Conservation (phyloP, 2,329 filamentous ascomycete species). For the Rhytidhysteron rufulum region DNA sequence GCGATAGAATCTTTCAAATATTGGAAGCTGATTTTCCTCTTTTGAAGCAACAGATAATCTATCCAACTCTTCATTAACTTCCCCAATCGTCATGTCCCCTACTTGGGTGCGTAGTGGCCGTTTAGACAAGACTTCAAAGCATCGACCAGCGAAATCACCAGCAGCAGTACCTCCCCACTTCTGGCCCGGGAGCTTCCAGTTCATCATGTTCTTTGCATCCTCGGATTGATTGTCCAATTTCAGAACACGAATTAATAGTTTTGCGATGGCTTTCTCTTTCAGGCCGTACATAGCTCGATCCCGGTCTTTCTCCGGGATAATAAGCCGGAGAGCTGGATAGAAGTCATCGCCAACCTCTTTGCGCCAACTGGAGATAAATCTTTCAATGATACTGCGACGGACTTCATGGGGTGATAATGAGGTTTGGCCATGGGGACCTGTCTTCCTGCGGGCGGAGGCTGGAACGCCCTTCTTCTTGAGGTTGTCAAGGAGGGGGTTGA, state of each 20-base stretch:
- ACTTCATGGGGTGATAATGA: constrained; percentile 71
- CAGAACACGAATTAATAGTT: constrained; percentile 85
- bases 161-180: constrained; percentile 60
- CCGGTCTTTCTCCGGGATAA: constrained; percentile 87
- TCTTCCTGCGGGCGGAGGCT: constrained; percentile 52
- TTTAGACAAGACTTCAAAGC: constrained; percentile 81
- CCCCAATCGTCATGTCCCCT: constrained; percentile 78
- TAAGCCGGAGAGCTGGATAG: constrained; percentile 86
- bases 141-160: constrained; percentile 88
- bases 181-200: constrained; percentile 87
- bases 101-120: constrained; percentile 69
- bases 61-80: constrained; percentile 86
- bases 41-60: constrained; percentile 69
- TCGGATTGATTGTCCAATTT: constrained; percentile 89
- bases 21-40: constrained; percentile 77
- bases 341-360: constrained; percentile 87
- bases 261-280: constrained; percentile 88
- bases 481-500: constrained; percentile 76
- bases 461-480: constrained; percentile 65
- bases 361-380: constrained; percentile 84
- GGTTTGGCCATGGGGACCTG: constrained; percentile 55
- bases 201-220: constrained; percentile 77
- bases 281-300: constrained; percentile 90
- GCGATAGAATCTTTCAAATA: constrained; percentile 80
- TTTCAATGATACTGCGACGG: constrained; percentile 74